Percentiles rank a stretch among this genome's conserved stretches.
Evolutionary conservation across 805 yeast species (phyloP).

Genomic region (Pichia gijzeniarum): DNA sequence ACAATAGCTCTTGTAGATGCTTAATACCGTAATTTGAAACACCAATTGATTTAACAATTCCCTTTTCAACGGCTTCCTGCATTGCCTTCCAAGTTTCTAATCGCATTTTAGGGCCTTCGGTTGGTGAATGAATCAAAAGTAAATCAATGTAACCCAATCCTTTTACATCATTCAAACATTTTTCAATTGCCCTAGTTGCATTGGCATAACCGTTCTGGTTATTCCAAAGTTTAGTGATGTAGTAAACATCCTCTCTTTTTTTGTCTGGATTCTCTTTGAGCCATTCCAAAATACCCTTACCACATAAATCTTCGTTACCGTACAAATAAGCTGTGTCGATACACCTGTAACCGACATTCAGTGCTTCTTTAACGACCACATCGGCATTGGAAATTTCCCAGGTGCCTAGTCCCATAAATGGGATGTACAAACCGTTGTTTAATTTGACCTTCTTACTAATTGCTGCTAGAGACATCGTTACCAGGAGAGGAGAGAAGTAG

Average conservation of each 20-base stretch:
- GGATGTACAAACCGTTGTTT: constrained; percentile 48
- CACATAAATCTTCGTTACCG: constrained; percentile 44
- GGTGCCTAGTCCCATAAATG: constrained; percentile 45
- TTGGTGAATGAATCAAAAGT: constrained; percentile 61
- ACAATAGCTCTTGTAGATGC: constrained; percentile 54
- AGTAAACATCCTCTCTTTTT: constrained; percentile 47
- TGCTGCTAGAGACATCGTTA: constrained; percentile 5
- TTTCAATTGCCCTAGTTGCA: constrained; percentile 53
- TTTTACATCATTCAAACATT: constrained; percentile 46
- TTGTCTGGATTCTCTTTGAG: constrained; percentile 32
- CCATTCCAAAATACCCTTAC: constrained; percentile 40
- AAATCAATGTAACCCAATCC: constrained; percentile 65
- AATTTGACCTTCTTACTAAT: constrained; percentile 31
- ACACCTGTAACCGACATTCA: constrained; percentile 39
- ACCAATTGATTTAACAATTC: constrained; percentile 61
- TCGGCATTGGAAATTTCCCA: constrained; percentile 37
- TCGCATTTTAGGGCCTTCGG: constrained; percentile 40
- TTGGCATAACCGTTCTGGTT: constrained; percentile 51
- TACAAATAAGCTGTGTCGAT: constrained; percentile 45
- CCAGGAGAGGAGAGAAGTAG: not conserved
- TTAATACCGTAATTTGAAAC: constrained; percentile 65
- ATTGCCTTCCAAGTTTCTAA: constrained; percentile 64
- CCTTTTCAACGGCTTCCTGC: constrained; percentile 61
- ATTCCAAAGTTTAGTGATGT: constrained; percentile 74
- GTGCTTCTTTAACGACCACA: constrained; percentile 37